Evolutionary conservation across 2,329 filamentous ascomycete species (phyloP).

Genomic region (Simplicillium sp.): DNA sequence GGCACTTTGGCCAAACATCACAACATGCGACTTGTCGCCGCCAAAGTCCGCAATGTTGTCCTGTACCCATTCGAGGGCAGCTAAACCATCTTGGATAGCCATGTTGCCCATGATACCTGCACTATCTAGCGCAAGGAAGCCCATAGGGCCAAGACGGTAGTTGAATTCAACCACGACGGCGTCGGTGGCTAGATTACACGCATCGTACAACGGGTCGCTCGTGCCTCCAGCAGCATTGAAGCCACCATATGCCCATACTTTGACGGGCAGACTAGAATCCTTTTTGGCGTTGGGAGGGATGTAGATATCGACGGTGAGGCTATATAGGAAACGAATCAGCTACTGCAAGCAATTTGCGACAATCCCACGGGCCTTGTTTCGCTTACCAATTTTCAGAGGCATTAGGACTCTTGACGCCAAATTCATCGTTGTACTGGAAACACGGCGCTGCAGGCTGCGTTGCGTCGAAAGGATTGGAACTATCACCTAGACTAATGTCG

Average conservation of each 20-base stretch:
- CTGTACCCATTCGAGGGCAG: not conserved
- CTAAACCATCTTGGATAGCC: conserved; percentile 6
- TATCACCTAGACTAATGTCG: conserved; percentile 1
- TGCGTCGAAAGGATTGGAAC: conserved; percentile 5
- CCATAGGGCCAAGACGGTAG: conserved; percentile 27
- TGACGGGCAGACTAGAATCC: conserved; percentile 8
- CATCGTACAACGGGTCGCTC: conserved; percentile 9
- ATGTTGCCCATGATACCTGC: conserved; percentile 11
- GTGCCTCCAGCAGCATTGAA: conserved; percentile 6
- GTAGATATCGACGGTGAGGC: conserved; percentile 10
- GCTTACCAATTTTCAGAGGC: conserved; percentile 10
- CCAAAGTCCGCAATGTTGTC: not conserved
- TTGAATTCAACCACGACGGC: conserved; percentile 27
- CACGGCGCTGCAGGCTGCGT: conserved; percentile 7
- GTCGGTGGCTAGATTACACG: conserved; percentile 15
- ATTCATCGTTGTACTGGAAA: conserved; percentile 7
- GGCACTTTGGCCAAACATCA: not conserved
- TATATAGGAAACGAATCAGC: not conserved
- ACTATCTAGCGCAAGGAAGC: conserved; percentile 15
- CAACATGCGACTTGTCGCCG: not conserved
- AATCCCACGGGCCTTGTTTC: not conserved
- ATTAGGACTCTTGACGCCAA: conserved; percentile 2
- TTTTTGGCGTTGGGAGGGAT: conserved; percentile 3
- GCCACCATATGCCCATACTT: conserved; percentile 11
- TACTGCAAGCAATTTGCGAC: not conserved